phyloP scores from a whole-genome alignment of 164 flowering plant species.

The Sedum album region DNA sequence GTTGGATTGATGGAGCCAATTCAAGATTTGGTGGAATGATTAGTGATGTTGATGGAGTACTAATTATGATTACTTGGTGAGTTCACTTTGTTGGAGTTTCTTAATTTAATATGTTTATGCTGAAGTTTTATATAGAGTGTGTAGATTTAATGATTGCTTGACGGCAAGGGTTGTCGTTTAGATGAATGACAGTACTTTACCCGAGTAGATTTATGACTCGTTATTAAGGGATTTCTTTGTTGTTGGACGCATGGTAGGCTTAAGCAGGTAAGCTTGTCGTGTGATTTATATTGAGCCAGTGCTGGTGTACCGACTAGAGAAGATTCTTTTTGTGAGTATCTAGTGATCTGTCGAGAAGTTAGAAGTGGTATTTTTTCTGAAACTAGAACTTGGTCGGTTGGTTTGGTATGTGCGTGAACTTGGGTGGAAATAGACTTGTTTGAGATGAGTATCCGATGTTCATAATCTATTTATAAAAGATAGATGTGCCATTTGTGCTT shows the following conservation, averaged over 20 bases:
- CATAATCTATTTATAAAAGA: not conserved
- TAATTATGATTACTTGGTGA: not conserved
- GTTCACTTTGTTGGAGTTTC: not conserved
- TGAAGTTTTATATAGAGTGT: not conserved
- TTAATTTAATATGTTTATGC: not conserved
- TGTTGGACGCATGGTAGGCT: not conserved
- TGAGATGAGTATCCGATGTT: not conserved
- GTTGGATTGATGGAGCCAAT: not conserved
- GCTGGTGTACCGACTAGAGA: conserved; percentile 1
- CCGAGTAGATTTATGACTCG: not conserved
- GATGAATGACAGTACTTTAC: not conserved
- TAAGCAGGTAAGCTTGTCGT: conserved; percentile 3
- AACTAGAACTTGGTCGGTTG: not conserved
- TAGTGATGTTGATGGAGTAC: not conserved
- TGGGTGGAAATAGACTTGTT: not conserved
- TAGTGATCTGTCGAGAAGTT: not conserved
- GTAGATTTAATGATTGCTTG: too few relatives aligned
- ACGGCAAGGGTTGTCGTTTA: not conserved
- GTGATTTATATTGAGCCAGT: not conserved
- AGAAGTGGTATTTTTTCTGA: not conserved
- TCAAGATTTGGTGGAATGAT: not conserved
- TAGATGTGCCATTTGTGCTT: not conserved
- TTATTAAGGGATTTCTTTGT: not conserved
- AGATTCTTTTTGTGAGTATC: not conserved
- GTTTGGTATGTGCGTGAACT: not conserved